Conservation (phyloP, 805 yeast species). For the Yamadazyma tumulicola region DNA sequence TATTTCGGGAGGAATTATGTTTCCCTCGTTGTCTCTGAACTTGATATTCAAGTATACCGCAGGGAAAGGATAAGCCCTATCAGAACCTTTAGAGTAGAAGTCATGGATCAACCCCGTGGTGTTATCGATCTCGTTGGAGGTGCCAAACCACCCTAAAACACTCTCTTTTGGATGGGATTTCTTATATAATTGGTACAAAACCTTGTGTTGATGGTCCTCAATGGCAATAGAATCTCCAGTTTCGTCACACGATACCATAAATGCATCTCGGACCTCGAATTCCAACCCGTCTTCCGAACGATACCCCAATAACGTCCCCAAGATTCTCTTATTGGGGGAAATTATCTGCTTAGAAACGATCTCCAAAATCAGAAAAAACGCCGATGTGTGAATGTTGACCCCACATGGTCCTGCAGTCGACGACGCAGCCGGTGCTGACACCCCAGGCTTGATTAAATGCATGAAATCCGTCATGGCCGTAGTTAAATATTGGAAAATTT, state of each 20-base stretch:
- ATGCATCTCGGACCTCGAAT: conserved; percentile 70
- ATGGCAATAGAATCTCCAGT: conserved; percentile 72
- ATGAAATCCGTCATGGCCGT: conserved; percentile 27
- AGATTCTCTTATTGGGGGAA: conserved; percentile 49
- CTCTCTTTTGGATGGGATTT: conserved; percentile 74
- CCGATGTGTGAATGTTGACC: conserved; percentile 63
- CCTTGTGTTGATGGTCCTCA: conserved; percentile 71
- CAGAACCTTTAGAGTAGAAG: conserved; percentile 66
- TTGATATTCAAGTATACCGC: conserved; percentile 77
- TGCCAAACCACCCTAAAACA: conserved; percentile 84
- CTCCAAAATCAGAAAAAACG: conserved; percentile 73
- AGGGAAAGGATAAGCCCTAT: conserved; percentile 69
- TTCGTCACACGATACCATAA: conserved; percentile 76
- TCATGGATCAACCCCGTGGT: conserved; percentile 78
- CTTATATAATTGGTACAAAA: conserved; percentile 67
- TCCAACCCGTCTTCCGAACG: conserved; percentile 81
- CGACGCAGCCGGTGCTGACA: conserved; percentile 43
- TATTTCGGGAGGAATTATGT: conserved; percentile 52
- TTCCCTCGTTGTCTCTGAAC: conserved; percentile 44
- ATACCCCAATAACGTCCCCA: conserved; percentile 78
- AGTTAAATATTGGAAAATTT: conserved; percentile 4
- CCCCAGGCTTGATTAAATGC: conserved; percentile 51
- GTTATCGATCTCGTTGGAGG: conserved; percentile 58
- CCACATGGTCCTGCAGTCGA: conserved; percentile 47
- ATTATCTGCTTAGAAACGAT: conserved; percentile 54